Evolutionary conservation across 768 basidiomycete species (phyloP), one percentile per base, ranked within the genome.

Genomic region (Psilocybe azurescens): DNA sequence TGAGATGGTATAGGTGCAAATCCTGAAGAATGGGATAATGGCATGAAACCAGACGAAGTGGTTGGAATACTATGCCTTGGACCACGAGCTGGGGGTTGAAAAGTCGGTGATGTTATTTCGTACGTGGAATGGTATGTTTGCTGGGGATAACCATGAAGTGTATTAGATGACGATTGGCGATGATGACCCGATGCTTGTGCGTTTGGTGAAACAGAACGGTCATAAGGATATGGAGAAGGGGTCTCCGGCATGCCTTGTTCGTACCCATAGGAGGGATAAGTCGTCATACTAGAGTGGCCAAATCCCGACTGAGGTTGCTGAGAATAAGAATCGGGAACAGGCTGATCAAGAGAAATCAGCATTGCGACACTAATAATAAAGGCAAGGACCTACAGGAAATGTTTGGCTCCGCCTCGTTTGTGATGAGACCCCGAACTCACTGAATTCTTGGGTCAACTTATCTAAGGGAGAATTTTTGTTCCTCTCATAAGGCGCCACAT

Each of bases 401-500:
- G 79, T 91, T 60, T 89, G 86, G 66, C 85, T 80, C 56, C 85
- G 78, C 67, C 78, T 78, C 33, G 71, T 38, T 33, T 58, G 61
- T 58, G 74, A 71, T 53, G 80, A 78, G 18, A 93, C 70, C 8
- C 83, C 82, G 62, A 94, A 78, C 65, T 91, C 89, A 14, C 83
- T 82, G 62, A 93, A 88, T 53, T 89, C 88, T 60, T 82, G 83
- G 20, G 85, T 73, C n/a, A 91, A 58, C 44, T 79, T 77, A 63
- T 89, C 89, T 28, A 88, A 71, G 1, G 82, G 76, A 14, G 81
- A 70, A 24, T 69, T 60, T 32, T 74, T 73, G 64, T 74, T 79
- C 39, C 80, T 77, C 62, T 93, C 90, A 68, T 94, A 94, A 1
- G 87, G 86, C 0, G 91, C 86, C 39, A 84, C 84, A 70, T 95